These are phyloP conservation scores for Gloeophyllum trabeum DNA, from an alignment of 768 basidiomycete genomes.

Conservation along the genomic window DNA sequence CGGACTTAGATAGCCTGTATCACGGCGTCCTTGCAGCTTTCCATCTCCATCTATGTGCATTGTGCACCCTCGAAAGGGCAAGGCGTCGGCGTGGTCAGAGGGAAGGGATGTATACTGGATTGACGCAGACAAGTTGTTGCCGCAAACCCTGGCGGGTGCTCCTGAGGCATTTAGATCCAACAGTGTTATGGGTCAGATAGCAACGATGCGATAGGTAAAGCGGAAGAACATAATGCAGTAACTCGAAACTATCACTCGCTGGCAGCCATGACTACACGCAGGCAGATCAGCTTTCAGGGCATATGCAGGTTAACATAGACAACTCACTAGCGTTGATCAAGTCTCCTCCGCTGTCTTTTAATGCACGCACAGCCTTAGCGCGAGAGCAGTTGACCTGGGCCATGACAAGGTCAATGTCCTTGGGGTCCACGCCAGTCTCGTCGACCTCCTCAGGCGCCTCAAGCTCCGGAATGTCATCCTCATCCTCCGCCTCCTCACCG, in stretches of 20 bases:
- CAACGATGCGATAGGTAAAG: no score
- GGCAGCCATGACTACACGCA: constrained; percentile 73
- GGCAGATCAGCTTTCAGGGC: constrained; percentile 7
- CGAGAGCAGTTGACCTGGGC: constrained; percentile 82
- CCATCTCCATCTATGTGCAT: no score
- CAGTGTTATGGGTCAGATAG: no score
- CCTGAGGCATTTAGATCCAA: no score
- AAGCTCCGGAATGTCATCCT: constrained; percentile 75
- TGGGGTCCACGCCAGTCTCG: constrained; percentile 82
- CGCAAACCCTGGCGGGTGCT: no score
- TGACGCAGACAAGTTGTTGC: no score
- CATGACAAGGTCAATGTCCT: constrained; percentile 94
- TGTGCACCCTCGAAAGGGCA: no score
- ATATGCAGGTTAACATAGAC: constrained; percentile 1
- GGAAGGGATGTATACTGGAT: no score
- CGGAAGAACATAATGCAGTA: no score
- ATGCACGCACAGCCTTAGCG: constrained; percentile 81
- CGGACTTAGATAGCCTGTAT: no score
- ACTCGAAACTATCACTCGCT: constrained; percentile 71
- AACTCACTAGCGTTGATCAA: constrained; percentile 93
- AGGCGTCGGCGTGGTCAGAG: no score
- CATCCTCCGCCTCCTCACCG: constrained; percentile 49
- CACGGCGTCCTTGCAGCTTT: no score
- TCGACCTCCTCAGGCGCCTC: constrained; percentile 77
- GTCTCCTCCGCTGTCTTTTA: constrained; percentile 90